These are phyloP conservation scores for Cymbidium sinense DNA, from an alignment of 106 monocot genomes.

Conservation along the genomic window DNA sequence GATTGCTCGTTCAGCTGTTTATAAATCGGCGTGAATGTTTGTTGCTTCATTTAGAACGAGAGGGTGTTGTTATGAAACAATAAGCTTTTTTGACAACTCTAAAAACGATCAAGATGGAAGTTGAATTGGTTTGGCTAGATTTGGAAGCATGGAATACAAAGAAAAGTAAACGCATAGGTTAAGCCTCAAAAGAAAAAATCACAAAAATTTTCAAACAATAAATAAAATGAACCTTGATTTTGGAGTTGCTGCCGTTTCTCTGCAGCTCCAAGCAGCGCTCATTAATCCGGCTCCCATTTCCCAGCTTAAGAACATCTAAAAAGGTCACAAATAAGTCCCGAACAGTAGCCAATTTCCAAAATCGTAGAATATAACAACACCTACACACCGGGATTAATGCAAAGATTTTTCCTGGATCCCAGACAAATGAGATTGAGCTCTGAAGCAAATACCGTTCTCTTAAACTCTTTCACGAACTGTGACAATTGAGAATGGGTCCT, in stretches of 20 bases:
- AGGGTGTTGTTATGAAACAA: no score
- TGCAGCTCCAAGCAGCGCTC: constrained; percentile 88
- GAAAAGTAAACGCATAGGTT: neutral
- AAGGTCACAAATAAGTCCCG: neutral
- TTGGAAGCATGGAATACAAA: neutral
- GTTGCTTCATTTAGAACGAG: no score
- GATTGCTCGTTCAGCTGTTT: no score
- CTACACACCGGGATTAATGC: constrained; percentile 71
- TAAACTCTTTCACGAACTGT: constrained; percentile 87
- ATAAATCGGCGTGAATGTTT: no score
- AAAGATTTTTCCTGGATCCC: constrained; percentile 83
- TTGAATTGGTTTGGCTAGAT: no score
- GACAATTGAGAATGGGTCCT: constrained; percentile 86
- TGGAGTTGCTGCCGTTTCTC: constrained; percentile 44
- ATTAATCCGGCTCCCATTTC: constrained; percentile 62
- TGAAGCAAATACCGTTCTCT: constrained; percentile 53
- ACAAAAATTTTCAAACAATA: neutral
- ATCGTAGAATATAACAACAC: neutral
- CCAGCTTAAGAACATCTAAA: constrained; percentile 69
- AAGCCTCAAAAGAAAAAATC: neutral
- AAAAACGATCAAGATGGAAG: no score
- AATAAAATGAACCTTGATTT: constrained; percentile 47
- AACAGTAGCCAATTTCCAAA: neutral
- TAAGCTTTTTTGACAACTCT: no score
- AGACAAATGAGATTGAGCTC: constrained; percentile 64